Percentiles rank a stretch among this genome's conserved stretches.
These are phyloP conservation scores for Penicillium sp. DNA, from an alignment of 2,329 filamentous ascomycete genomes.

Conservation along the genomic window DNA sequence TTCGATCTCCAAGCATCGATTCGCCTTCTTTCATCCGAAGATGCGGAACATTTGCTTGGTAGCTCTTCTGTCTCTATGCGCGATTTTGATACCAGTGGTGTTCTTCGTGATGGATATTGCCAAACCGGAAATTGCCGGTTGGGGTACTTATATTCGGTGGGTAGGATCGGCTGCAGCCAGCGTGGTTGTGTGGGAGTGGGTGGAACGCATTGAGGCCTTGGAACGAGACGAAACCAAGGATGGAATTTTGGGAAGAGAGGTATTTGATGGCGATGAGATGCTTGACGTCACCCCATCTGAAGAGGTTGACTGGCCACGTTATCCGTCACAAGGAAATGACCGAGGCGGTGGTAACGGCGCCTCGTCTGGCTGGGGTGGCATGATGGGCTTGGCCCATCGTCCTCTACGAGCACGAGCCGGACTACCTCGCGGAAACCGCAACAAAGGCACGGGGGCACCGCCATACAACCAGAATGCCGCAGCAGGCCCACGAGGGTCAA, in stretches of 20 bases:
- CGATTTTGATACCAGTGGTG: constrained; percentile 85
- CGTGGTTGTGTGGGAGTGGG: constrained; percentile 98
- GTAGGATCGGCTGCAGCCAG: constrained; percentile 92
- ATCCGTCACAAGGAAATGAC: constrained; percentile 39
- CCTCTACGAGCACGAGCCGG: constrained; percentile 38
- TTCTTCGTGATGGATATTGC: constrained; percentile 93
- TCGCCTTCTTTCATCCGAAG: constrained; percentile 84
- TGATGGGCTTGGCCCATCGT: constrained; percentile 38
- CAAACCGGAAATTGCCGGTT: constrained; percentile 80
- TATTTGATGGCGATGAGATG: constrained; percentile 95
- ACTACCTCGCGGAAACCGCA: constrained; percentile 26
- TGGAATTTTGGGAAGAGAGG: constrained; percentile 83
- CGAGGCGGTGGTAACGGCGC: constrained; percentile 38
- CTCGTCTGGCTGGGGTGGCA: constrained; percentile 42
- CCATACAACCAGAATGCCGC: constrained; percentile 16
- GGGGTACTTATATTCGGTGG: constrained; percentile 95
- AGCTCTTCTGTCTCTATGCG: constrained; percentile 72
- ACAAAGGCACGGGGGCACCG: constrained; percentile 11
- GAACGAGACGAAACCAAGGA: constrained; percentile 94
- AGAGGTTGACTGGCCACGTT: constrained; percentile 53
- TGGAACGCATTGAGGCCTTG: constrained; percentile 87
- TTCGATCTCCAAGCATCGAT: constrained; percentile 84
- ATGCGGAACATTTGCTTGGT: constrained; percentile 89
- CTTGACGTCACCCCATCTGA: constrained; percentile 66
- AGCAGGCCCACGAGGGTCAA: constrained; percentile 12